A percentile compares a stretch with the other conserved stretches of the same genome.
These are phyloP conservation scores for Termitomyces bulborhizus DNA, from an alignment of 768 basidiomycete genomes.

Conservation along the genomic window DNA sequence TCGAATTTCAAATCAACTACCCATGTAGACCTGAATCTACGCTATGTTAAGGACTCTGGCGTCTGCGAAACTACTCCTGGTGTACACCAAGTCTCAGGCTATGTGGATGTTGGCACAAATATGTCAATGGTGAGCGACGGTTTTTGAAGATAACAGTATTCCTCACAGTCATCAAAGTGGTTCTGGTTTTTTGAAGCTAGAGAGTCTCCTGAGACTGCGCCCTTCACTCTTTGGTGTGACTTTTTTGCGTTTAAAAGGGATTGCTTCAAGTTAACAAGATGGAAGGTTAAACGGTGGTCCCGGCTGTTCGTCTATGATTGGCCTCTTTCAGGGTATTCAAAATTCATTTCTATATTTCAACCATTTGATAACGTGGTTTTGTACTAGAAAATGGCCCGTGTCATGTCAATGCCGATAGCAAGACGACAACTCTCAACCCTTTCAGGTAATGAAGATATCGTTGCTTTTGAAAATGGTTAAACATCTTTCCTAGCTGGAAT, in stretches of 20 bases:
- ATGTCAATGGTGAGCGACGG: constrained; percentile 59
- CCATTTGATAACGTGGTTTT: neutral
- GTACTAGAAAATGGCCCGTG: constrained; percentile 61
- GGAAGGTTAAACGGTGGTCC: constrained; percentile 54
- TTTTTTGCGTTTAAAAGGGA: constrained; percentile 50
- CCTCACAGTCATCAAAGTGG: constrained; percentile 54
- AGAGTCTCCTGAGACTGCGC: constrained; percentile 50
- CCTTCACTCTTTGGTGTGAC: constrained; percentile 60
- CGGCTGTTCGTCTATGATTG: constrained; percentile 59
- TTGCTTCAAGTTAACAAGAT: neutral
- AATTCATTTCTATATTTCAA: neutral
- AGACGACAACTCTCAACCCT: constrained; percentile 50
- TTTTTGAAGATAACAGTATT: constrained; percentile 55
- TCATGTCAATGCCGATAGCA: constrained; percentile 45
- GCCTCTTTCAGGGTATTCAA: constrained; percentile 50
- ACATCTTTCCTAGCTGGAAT: constrained; percentile 46
- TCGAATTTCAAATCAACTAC: constrained; percentile 17
- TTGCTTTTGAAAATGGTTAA: constrained; percentile 15
- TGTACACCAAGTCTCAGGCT: constrained; percentile 56
- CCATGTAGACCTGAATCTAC: constrained; percentile 25
- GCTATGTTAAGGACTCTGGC: constrained; percentile 54
- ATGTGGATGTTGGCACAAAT: constrained; percentile 48
- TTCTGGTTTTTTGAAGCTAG: constrained; percentile 74
- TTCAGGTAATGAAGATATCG: constrained; percentile 49
- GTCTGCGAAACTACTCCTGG: constrained; percentile 62